A percentile compares a stretch with the other conserved stretches of the same genome.
These are phyloP conservation scores for Pseudonectria foliicola DNA, from an alignment of 2,329 filamentous ascomycete genomes.

Conservation along the genomic window DNA sequence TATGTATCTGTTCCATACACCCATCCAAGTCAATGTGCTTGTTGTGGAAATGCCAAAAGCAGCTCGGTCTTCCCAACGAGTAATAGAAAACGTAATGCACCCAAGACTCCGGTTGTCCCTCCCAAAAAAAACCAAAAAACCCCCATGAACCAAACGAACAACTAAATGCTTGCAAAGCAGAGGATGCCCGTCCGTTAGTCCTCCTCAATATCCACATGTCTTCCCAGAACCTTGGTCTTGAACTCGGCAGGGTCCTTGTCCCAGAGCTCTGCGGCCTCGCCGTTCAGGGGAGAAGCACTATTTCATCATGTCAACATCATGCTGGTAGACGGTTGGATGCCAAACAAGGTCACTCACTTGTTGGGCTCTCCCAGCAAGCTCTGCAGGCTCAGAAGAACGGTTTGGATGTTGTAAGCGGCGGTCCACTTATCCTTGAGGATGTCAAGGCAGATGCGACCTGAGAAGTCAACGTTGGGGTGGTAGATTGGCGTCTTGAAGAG, in stretches of 20 bases:
- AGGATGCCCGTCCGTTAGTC: conserved; percentile 34
- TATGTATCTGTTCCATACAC: conserved; percentile 2
- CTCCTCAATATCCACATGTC: conserved; percentile 59
- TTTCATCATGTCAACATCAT: conserved; percentile 12
- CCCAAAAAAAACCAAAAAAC: conserved; percentile 19
- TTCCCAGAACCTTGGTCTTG: conserved; percentile 63
- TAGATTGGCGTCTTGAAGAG: conserved; percentile 99
- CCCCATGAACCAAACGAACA: too few species aligned
- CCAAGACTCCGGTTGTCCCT: conserved; percentile 38
- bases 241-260: conserved; percentile 82
- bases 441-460: conserved; percentile 91
- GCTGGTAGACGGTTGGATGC: not conserved
- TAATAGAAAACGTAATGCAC: conserved; percentile 23
- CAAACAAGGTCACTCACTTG: conserved; percentile 62
- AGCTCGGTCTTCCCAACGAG: conserved; percentile 27
- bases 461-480: conserved; percentile 98
- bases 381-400: conserved; percentile 85
- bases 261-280: conserved; percentile 93
- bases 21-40: conserved; percentile 10
- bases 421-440: conserved; percentile 99
- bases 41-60: conserved; percentile 23
- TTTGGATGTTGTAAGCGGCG: conserved; percentile 93
- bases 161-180: conserved; percentile 10
- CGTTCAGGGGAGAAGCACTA: conserved; percentile 89
- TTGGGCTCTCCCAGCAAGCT: conserved; percentile 95